These are phyloP conservation scores for Paecilomyces variotii DNA, from an alignment of 2,329 filamentous ascomycete genomes.

Conservation along the genomic window DNA sequence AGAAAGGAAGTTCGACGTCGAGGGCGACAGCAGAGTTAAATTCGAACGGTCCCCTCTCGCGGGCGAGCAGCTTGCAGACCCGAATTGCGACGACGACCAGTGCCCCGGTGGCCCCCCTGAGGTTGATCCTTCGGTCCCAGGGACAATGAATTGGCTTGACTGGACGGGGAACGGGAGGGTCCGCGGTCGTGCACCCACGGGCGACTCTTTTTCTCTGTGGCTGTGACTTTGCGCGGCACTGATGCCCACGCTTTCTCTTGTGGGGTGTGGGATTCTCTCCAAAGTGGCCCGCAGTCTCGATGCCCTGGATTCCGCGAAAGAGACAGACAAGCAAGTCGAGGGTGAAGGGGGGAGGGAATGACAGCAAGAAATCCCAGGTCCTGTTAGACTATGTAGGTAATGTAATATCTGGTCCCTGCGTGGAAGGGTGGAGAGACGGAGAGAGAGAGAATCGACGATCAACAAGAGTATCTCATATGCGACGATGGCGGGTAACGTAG, in stretches of 20 bases:
- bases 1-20: not conserved
- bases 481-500: not conserved
- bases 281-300: no score
- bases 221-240: not conserved
- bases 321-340: not conserved
- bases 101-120: not conserved
- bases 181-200: not conserved
- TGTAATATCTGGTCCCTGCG: not conserved
- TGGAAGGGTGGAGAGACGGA: not conserved
- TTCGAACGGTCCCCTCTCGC: not conserved
- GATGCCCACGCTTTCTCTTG: not conserved
- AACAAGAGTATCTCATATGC: not conserved
- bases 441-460: not conserved
- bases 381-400: not conserved
- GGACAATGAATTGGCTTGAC: not conserved
- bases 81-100: not conserved
- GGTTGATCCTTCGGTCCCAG: constrained; percentile 1
- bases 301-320: not conserved
- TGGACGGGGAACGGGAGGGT: not conserved
- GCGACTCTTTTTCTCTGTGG: not conserved
- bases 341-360: not conserved
- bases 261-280: not conserved
- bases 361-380: not conserved
- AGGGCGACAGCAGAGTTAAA: not conserved
- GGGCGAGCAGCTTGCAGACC: not conserved